A percentile compares a stretch with the other conserved stretches of the same genome.
These are phyloP conservation scores for Moesziomyces globuligerus DNA, from an alignment of 1,284 basidiomycete genomes.

Conservation along the genomic window DNA sequence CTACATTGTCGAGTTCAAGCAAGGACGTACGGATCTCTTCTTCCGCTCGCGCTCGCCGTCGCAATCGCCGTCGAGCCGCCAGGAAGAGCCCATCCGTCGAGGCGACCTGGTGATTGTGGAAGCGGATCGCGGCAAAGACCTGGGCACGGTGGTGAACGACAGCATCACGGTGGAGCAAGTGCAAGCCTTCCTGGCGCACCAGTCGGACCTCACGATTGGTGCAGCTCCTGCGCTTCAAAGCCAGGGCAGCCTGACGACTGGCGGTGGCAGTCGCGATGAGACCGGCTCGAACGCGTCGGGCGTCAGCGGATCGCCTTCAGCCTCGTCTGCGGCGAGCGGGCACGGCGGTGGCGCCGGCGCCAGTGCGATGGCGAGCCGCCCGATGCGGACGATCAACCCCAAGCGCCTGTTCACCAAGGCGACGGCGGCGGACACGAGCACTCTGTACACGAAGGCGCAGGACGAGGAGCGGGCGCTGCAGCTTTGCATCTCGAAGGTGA, in stretches of 20 bases:
- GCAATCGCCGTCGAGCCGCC: constrained; percentile 16
- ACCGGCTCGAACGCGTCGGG: constrained; percentile 21
- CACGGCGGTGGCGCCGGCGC: not conserved
- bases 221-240: constrained; percentile 17
- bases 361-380: constrained; percentile 17
- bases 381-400: constrained; percentile 72
- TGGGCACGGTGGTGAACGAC: constrained; percentile 77
- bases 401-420: constrained; percentile 97
- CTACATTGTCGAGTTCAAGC: constrained; percentile 97
- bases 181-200: constrained; percentile 70
- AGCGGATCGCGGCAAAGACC: constrained; percentile 91
- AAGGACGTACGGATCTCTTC: constrained; percentile 92
- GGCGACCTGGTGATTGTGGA: constrained; percentile 96
- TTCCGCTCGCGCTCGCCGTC: constrained; percentile 71
- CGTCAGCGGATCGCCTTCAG: constrained; percentile 13
- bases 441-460: constrained; percentile 70
- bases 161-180: constrained; percentile 82
- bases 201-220: constrained; percentile 50
- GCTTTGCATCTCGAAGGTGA: constrained; percentile 87
- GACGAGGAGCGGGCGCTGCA: constrained; percentile 93
- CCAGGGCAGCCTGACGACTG: not conserved
- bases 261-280: constrained; percentile 15
- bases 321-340: constrained; percentile 12
- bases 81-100: constrained; percentile 71
- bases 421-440: constrained; percentile 76